Evolutionary conservation across 192 early-diverging fungal genomes (phyloP).

Genomic region (Borealophlyctis nickersoniae): DNA sequence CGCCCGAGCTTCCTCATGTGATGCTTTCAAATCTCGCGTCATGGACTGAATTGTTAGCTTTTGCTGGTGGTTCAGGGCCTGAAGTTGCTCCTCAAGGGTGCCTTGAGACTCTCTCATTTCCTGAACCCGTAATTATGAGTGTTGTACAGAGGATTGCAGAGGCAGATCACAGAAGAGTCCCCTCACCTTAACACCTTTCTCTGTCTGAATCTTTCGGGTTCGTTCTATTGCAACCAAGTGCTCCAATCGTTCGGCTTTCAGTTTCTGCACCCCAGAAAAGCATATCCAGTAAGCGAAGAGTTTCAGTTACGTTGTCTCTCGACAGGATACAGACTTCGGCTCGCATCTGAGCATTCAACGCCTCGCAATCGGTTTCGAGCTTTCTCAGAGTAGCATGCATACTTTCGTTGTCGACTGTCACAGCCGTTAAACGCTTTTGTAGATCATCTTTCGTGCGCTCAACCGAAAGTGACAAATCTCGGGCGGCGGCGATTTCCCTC

Average conservation of each 20-base stretch:
- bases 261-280: slow-evolving; percentile 20
- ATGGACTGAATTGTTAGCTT: slow-evolving; percentile 4
- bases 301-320: slow-evolving; percentile 2
- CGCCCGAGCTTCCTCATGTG: slow-evolving; percentile 1
- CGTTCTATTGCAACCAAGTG: slow-evolving; percentile 41
- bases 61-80: slow-evolving; percentile 28
- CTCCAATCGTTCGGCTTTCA: slow-evolving; percentile 46
- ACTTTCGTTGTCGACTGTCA: slow-evolving; percentile 6
- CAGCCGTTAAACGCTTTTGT: slow-evolving; percentile 9
- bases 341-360: background rate
- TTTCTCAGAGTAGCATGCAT: slow-evolving; percentile 4
- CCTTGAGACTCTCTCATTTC: slow-evolving; percentile 16
- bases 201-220: slow-evolving; percentile 42
- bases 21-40: slow-evolving; percentile 5
- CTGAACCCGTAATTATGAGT: background rate
- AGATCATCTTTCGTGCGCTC: slow-evolving; percentile 21
- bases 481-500: slow-evolving; percentile 33
- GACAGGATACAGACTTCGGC: slow-evolving; percentile 9
- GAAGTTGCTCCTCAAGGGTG: slow-evolving; percentile 14
- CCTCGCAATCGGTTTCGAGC: slow-evolving; percentile 24
- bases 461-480: slow-evolving; percentile 18
- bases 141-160: background rate
- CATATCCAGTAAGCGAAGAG: background rate
- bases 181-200: slow-evolving; percentile 22
- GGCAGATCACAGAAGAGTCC: background rate